Percentiles rank a stretch among this genome's conserved stretches.
phyloP scores from a whole-genome alignment of 1,284 basidiomycete genomes.

The Cryptococcus deneoformans region DNA sequence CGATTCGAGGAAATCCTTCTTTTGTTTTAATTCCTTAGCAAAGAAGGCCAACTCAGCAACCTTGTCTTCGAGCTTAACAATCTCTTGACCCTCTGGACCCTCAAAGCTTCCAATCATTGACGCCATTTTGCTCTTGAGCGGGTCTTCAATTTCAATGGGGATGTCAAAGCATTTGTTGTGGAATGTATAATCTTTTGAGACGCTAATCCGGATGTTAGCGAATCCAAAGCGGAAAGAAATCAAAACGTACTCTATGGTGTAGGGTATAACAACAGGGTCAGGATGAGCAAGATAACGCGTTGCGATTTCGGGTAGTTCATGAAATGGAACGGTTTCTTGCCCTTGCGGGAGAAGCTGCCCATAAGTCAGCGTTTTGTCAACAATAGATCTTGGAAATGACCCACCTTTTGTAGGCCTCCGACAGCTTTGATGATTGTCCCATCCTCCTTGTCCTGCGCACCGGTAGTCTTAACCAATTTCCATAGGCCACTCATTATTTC shows the following conservation, averaged over 20 bases:
- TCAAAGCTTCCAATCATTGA: conserved; percentile 68
- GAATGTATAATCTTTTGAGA: conserved; percentile 45
- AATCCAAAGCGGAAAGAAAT: neutral
- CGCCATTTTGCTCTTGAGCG: conserved; percentile 71
- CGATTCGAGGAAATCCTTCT: conserved; percentile 77
- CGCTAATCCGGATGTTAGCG: conserved; percentile 13
- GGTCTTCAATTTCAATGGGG: conserved; percentile 85
- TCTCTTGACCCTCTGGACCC: conserved; percentile 61
- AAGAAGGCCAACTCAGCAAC: conserved; percentile 76
- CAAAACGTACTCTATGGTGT: conserved; percentile 51
- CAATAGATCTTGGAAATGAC: neutral
- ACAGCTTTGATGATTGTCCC: conserved; percentile 74
- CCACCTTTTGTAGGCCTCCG: conserved; percentile 58
- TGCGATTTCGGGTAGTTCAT: conserved; percentile 79
- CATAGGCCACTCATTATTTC: conserved; percentile 82
- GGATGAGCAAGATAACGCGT: conserved; percentile 75
- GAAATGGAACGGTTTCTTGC: conserved; percentile 65
- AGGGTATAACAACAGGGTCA: conserved; percentile 82
- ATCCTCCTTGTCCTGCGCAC: conserved; percentile 88
- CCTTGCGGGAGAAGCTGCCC: conserved; percentile 58
- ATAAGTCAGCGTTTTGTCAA: neutral
- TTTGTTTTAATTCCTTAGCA: conserved; percentile 78
- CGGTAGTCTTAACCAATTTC: conserved; percentile 86
- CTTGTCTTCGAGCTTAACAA: conserved; percentile 82
- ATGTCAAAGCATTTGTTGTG: conserved; percentile 73